Base-by-base conservation (phyloP, 805 yeast genomes). In the Saccharomycopsis oosterbeekiorum region DNA sequence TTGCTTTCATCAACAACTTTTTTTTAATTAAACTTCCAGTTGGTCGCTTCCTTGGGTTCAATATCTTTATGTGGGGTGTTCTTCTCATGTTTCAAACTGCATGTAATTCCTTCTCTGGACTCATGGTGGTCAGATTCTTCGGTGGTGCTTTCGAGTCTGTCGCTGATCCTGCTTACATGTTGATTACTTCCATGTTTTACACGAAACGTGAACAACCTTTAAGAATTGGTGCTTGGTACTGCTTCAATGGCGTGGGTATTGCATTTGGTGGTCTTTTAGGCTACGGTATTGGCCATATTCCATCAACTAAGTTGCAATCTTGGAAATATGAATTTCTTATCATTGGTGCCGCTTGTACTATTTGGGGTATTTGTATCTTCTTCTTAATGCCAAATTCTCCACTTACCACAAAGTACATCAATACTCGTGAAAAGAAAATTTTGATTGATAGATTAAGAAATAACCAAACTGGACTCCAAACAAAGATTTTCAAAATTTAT, bases 391-490 rank as follows among this genome's bases (percentile, higher is more conserved):
- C 65, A n/a, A 57, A 55, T n/a, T 47, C 42, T 21, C 65, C 65
- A 34, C 24, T 60, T 21, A 21, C 50, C n/a, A 58, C 59, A 24
- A 41, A 19, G 15, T 63, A 58, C 37, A 47, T 63, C 15, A 63
- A 29, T 54, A 51, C 42, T 21, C 42, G 61, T 39, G 59, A 63
- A 43, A 63, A 60, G 42, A 63, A 63, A 41, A 55, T 60, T 19
- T 21, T 63, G 10, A 59, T 60, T 4, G 60, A 63, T 37, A 60
- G 56, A 21, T 54, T 63, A 15, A 60, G 58, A 39, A 60, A 50
- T 68, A 80, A 78, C 66, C 74, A 73, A 57, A 78, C 77, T 58
- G 84, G 83, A 65, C 72, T 76, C 43, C 77, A 79, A 47, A 72
- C 73, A 60, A 71, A 65, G 39, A 71, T 70, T 26, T 73, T 73